These are phyloP conservation scores for Lunularia cruciata DNA, from an alignment of 225 moss, liverwort and hornwort species.

Conservation along the genomic window DNA sequence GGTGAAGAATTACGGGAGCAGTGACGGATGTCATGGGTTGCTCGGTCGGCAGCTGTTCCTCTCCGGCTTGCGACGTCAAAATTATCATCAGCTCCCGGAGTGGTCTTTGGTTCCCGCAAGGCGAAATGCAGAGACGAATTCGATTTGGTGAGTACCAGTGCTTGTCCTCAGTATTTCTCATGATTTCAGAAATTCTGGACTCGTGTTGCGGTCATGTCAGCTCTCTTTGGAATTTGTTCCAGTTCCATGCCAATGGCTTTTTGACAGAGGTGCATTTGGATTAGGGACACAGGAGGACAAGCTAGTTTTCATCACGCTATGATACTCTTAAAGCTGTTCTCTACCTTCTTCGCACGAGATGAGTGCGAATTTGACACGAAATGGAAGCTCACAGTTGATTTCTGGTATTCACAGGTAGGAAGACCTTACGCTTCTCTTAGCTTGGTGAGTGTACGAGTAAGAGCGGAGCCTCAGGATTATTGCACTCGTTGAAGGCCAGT, in stretches of 20 bases:
- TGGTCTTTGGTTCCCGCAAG: not conserved
- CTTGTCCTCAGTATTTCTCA: too few relatives aligned
- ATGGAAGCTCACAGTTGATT: not conserved
- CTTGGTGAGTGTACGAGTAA: not conserved
- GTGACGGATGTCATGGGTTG: not conserved
- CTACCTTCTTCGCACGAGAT: not conserved
- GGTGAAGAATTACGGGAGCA: not conserved
- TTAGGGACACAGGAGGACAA: too few relatives aligned
- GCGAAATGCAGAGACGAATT: not conserved
- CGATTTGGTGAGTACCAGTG: not conserved
- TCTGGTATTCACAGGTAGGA: constrained; percentile 1
- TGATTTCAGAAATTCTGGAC: not conserved
- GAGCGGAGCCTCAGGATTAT: not conserved
- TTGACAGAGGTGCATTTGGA: too few relatives aligned
- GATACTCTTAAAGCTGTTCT: not conserved
- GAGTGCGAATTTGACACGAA: not conserved
- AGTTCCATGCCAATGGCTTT: not conserved
- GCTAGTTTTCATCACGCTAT: too few relatives aligned
- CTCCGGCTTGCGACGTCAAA: not conserved
- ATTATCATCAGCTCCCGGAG: not conserved
- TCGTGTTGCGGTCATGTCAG: not conserved
- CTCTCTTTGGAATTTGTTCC: not conserved
- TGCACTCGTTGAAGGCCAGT: constrained; percentile 13
- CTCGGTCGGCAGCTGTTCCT: not conserved
- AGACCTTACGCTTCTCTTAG: not conserved